Percentiles rank a stretch among this genome's conserved stretches.
phyloP scores from a whole-genome alignment of 1,284 basidiomycete species.

The Takashimella tepidaria region DNA sequence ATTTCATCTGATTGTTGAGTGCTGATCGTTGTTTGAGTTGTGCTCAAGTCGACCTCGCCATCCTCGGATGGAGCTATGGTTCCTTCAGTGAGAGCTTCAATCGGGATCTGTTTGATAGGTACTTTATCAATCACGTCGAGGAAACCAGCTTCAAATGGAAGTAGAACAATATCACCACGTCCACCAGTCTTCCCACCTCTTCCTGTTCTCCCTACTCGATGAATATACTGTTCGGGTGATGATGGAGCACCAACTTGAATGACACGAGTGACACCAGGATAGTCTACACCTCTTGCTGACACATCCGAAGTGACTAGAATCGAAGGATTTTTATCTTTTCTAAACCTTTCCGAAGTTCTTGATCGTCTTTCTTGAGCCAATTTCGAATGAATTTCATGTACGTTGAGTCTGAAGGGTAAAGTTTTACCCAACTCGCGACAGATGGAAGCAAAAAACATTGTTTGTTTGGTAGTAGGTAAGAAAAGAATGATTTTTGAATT shows the following conservation, averaged over 20 bases:
- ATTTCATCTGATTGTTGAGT: conserved; percentile 36
- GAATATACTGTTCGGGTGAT: conserved; percentile 73
- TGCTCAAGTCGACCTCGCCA: conserved; percentile 36
- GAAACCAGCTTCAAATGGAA: conserved; percentile 77
- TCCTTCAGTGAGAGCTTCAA: conserved; percentile 49
- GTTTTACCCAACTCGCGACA: conserved; percentile 53
- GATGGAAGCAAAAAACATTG: conserved; percentile 66
- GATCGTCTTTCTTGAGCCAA: conserved; percentile 63
- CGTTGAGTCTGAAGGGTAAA: conserved; percentile 53
- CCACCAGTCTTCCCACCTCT: conserved; percentile 63
- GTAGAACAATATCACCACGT: conserved; percentile 79
- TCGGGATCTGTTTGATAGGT: conserved; percentile 61
- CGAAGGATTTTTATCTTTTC: conserved; percentile 56
- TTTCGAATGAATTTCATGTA: conserved; percentile 86
- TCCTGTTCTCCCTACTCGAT: conserved; percentile 88
- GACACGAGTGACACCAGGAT: conserved; percentile 84
- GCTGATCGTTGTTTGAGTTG: conserved; percentile 7
- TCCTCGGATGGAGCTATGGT: conserved; percentile 53
- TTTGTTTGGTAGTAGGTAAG: conserved; percentile 83
- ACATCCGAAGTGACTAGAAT: conserved; percentile 85
- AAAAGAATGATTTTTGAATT: conserved; percentile 82
- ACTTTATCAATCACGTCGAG: conserved; percentile 64
- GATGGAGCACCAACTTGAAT: conserved; percentile 84
- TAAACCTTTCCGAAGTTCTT: conserved; percentile 64
- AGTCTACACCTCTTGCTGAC: conserved; percentile 84